phyloP scores from a whole-genome alignment of 352 stramenopile genomes.

The Pythium dissimile region DNA sequence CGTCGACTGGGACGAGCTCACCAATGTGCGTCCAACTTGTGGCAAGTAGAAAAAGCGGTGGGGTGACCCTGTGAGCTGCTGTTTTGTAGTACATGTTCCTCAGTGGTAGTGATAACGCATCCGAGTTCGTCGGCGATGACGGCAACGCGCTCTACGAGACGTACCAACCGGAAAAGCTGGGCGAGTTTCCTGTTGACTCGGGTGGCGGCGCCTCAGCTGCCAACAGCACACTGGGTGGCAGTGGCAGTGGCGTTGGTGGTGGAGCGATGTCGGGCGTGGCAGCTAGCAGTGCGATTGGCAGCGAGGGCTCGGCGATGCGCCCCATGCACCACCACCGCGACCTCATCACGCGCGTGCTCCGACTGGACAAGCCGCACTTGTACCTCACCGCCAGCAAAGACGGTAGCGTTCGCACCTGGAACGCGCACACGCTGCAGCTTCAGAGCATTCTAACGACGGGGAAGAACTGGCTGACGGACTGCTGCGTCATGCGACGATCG shows the following conservation, averaged over 20 bases:
- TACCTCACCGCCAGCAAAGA: conserved; percentile 78
- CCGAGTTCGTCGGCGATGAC: conserved; percentile 64
- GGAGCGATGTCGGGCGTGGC: not conserved
- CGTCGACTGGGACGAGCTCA: conserved; percentile 90
- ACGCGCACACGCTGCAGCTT: conserved; percentile 56
- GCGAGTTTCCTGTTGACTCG: conserved; percentile 17
- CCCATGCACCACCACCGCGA: conserved; percentile 62
- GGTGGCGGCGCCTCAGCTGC: not conserved
- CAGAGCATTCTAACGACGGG: conserved; percentile 60
- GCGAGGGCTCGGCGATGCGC: conserved; percentile 10
- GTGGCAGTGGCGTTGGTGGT: not conserved
- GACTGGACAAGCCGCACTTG: conserved; percentile 59
- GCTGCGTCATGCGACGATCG: conserved; percentile 73
- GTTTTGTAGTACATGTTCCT: conserved; percentile 75
- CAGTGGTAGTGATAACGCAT: conserved; percentile 58
- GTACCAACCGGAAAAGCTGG: conserved; percentile 49
- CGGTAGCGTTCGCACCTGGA: conserved; percentile 73
- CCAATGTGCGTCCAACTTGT: conserved; percentile 62
- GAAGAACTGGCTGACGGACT: conserved; percentile 79
- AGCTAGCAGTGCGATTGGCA: conserved; percentile 6
- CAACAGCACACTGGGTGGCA: not conserved
- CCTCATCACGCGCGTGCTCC: conserved; percentile 63
- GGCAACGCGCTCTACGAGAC: conserved; percentile 63
- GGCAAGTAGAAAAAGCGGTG: too few species aligned
- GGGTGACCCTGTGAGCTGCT: too few species aligned